phyloP scores from a whole-genome alignment of 163 green algal genomes.

The Scenedesmus sp. region DNA sequence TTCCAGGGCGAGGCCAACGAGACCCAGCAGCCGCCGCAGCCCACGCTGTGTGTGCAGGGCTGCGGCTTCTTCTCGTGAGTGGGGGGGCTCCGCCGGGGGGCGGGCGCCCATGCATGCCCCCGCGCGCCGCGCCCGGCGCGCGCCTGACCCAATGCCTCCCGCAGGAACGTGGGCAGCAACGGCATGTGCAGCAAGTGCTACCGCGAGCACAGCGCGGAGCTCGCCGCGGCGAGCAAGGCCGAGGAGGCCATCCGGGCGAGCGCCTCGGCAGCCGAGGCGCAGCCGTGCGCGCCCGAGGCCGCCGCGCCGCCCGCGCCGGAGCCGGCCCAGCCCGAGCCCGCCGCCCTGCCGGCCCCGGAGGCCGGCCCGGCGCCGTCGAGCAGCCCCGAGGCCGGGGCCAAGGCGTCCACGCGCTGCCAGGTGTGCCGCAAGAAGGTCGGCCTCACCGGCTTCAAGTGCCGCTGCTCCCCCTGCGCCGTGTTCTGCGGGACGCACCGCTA shows the following conservation, averaged over 20 bases:
- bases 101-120: neutral
- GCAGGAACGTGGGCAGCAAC: slow-evolving; percentile 52
- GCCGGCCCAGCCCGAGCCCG: slow-evolving; percentile 22
- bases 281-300: no score
- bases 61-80: slow-evolving; percentile 70
- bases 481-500: slow-evolving; percentile 63
- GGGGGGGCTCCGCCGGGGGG: neutral
- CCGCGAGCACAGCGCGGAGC: slow-evolving; percentile 35
- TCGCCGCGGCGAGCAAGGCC: slow-evolving; percentile 2
- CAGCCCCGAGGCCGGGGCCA: slow-evolving; percentile 11
- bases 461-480: slow-evolving; percentile 44
- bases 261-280: neutral
- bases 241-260: neutral
- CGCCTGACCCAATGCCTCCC: neutral
- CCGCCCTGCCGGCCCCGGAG: neutral
- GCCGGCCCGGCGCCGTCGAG: slow-evolving; percentile 1
- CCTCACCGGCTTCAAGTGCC: slow-evolving; percentile 66
- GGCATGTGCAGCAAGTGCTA: slow-evolving; percentile 65
- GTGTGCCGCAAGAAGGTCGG: slow-evolving; percentile 59
- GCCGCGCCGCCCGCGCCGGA: neutral
- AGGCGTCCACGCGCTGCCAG: slow-evolving; percentile 31
- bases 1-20: no score
- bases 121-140: neutral
- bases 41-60: slow-evolving; percentile 51
- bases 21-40: no score